Percentiles rank a stretch among this genome's conserved stretches.
phyloP scores from a whole-genome alignment of 768 basidiomycete species.

The Russula lepida region DNA sequence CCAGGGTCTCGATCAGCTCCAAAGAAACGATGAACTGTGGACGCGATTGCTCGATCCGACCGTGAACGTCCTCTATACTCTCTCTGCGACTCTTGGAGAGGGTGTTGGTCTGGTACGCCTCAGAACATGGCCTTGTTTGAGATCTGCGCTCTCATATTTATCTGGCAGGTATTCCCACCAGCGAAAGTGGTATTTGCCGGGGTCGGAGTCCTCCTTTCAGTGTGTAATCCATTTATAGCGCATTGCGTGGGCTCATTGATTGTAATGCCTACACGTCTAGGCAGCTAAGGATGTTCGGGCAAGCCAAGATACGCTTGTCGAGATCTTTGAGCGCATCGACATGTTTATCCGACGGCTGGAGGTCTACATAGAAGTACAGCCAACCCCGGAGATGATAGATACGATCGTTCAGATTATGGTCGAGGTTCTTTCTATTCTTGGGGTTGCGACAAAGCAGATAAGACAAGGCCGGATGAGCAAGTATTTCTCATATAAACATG shows the following conservation, averaged over 20 bases:
- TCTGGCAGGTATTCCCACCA: not conserved
- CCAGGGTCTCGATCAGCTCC: no score
- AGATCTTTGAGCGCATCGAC: not conserved
- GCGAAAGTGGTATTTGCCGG: not conserved
- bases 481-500: not conserved
- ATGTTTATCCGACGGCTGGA: not conserved
- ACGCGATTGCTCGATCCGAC: not conserved
- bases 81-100: not conserved
- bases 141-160: not conserved
- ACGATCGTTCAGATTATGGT: not conserved
- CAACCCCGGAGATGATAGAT: not conserved
- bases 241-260: not conserved
- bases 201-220: not conserved
- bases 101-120: not conserved
- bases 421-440: not conserved
- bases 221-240: not conserved
- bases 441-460: not conserved
- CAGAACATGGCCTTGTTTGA: not conserved
- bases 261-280: not conserved
- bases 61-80: not conserved
- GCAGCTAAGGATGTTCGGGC: not conserved
- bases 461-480: not conserved
- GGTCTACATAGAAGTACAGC: not conserved
- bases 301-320: not conserved
- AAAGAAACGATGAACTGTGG: not conserved